phyloP scores from a whole-genome alignment of 306 rosid species.

The Cicer judaicum region DNA sequence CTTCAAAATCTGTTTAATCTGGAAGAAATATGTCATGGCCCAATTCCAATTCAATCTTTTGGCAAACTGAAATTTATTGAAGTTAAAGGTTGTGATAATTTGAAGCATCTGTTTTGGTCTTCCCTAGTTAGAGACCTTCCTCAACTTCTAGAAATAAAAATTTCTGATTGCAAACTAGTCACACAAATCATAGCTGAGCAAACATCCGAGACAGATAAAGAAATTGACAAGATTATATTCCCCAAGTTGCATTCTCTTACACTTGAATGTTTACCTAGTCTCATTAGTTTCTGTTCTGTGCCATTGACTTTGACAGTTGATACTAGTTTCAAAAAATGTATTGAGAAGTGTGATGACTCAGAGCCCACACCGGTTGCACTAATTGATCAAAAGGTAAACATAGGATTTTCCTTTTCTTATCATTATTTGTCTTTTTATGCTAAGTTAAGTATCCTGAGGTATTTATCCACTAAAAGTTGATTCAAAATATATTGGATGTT shows the following conservation, averaged over 20 bases:
- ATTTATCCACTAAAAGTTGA: no score
- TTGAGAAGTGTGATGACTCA: not conserved
- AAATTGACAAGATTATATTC: not conserved
- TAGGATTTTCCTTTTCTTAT: not conserved
- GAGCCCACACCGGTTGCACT: not conserved
- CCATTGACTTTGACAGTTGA: not conserved
- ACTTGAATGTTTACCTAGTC: not conserved
- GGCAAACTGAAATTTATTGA: not conserved
- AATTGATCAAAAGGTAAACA: slow-evolving; percentile 8
- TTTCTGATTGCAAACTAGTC: not conserved
- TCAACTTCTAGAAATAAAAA: slow-evolving; percentile 1
- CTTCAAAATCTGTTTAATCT: not conserved
- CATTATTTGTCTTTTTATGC: not conserved
- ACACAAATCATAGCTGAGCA: not conserved
- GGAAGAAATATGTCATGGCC: not conserved
- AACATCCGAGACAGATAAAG: not conserved
- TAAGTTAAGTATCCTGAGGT: no score
- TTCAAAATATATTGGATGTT: no score
- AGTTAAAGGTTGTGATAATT: slow-evolving; percentile 21
- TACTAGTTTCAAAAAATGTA: not conserved
- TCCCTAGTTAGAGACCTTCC: not conserved
- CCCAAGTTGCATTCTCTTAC: not conserved
- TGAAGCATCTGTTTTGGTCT: slow-evolving; percentile 11
- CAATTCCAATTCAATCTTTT: not conserved
- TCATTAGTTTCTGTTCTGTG: not conserved